Evolutionary conservation across 2,329 filamentous ascomycete genomes (phyloP).

Genomic region (Penicillium palitans): DNA sequence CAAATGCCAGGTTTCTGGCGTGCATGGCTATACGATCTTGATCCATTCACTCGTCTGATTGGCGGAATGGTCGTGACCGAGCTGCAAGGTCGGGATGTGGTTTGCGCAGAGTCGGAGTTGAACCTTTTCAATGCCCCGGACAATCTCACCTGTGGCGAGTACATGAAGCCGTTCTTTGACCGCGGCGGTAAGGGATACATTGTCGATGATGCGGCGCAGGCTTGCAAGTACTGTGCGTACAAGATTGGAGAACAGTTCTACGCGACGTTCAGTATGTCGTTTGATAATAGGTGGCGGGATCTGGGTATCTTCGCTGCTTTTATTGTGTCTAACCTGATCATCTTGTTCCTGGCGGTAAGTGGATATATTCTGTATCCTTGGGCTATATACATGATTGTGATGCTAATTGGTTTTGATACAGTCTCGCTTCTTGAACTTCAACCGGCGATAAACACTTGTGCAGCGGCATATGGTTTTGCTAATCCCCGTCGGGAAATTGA

Average conservation of each 20-base stretch:
- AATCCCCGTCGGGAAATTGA: not conserved
- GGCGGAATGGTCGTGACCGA: slow-evolving; percentile 77
- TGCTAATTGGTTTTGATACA: slow-evolving; percentile 21
- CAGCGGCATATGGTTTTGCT: not conserved
- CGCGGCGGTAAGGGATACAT: slow-evolving; percentile 71
- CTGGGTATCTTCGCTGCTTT: slow-evolving; percentile 76
- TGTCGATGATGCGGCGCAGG: slow-evolving; percentile 61
- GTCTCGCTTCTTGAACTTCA: slow-evolving; percentile 50
- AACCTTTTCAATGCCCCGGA: slow-evolving; percentile 67
- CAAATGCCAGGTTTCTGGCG: slow-evolving; percentile 79
- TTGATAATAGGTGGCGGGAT: slow-evolving; percentile 74
- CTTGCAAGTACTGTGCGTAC: slow-evolving; percentile 81
- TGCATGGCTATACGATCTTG: slow-evolving; percentile 77
- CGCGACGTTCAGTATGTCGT: slow-evolving; percentile 64
- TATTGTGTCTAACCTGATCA: slow-evolving; percentile 72
- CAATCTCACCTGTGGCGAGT: slow-evolving; percentile 69
- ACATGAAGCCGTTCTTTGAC: slow-evolving; percentile 71
- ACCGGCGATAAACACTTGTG: slow-evolving; percentile 37
- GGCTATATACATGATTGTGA: not conserved
- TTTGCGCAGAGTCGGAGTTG: slow-evolving; percentile 62
- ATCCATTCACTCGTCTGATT: slow-evolving; percentile 80
- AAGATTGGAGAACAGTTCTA: slow-evolving; percentile 81
- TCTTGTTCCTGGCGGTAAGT: slow-evolving; percentile 60
- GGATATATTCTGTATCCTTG: not conserved
- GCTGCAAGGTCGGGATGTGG: slow-evolving; percentile 64